Evolutionary conservation across 202 grass and related monocot species (phyloP).

Genomic region (Saccharum hybrid): DNA sequence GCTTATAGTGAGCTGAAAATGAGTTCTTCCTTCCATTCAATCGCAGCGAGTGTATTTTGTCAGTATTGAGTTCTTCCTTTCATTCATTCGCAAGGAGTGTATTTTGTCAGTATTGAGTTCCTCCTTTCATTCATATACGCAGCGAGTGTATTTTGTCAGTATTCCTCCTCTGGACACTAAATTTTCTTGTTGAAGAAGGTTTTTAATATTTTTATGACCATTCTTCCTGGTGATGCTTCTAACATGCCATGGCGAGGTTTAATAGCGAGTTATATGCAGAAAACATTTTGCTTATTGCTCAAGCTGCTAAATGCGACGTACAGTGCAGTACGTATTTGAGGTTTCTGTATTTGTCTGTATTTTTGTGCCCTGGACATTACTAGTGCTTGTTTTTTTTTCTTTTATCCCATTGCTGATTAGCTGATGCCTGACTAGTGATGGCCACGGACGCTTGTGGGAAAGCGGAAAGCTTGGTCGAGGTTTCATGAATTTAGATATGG

Average conservation of each 20-base stretch:
- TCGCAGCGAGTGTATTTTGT: constrained; percentile 39
- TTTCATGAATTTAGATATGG: constrained; percentile 82
- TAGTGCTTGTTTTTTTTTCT: constrained; percentile 19
- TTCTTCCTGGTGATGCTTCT: constrained; percentile 13
- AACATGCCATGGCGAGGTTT: not conserved
- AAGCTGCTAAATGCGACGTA: not conserved
- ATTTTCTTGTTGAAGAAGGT: constrained; percentile 34
- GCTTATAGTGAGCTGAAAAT: constrained; percentile 56
- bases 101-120: constrained; percentile 44
- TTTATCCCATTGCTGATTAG: constrained; percentile 28
- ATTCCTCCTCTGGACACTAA: constrained; percentile 18
- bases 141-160: constrained; percentile 41
- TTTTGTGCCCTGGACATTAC: constrained; percentile 21
- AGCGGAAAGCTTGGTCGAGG: constrained; percentile 90
- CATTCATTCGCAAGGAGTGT: constrained; percentile 18
- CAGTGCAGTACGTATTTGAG: not conserved
- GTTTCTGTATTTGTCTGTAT: not conserved
- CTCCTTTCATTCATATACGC: constrained; percentile 31
- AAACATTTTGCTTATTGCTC: constrained; percentile 3
- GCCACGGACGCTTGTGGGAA: constrained; percentile 52
- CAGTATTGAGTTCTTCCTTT: constrained; percentile 28
- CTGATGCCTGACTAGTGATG: constrained; percentile 41
- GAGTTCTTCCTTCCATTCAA: constrained; percentile 40
- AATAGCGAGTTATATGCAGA: constrained; percentile 2
- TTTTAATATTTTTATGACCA: not conserved